Evolutionary conservation across 495 filamentous ascomycete species (phyloP), one percentile per base, ranked within the genome.

Genomic region (Daldinia concentrica): DNA sequence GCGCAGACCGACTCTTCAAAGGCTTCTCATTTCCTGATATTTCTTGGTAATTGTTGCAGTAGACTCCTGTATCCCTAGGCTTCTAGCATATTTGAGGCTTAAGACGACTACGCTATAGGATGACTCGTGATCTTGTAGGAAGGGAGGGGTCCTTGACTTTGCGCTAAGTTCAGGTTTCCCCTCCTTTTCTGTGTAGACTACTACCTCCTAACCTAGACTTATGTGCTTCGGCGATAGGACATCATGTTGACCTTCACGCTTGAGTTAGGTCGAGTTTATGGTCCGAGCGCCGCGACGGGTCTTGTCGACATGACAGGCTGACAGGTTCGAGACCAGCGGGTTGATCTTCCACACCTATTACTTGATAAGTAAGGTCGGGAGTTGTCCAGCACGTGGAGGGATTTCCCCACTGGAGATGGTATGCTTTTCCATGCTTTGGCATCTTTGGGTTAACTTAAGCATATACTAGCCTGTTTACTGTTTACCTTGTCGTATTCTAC

Each of bases 291-390:
- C 14, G 27, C 34, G 5, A 24, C 17, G 37, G 56, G 43, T 41
- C 26, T 64, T 36, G 52, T 17, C 37, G 27, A 26, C 22, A 58
- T 58, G 64, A 55, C 54, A 54, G 41, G 19, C 17, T 54, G 64
- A 55, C 54, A 48, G 39, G 26, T 36, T 54, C 39, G 58, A 58
- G 62, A 63, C 63, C 55, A 66, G 59, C 55, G 36, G 26, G n/a
- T 48, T 72, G 64, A 72, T 68, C 64, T 61, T 55, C 69, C 43
- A 29, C 41, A 29, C 54, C 58, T 43, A 62, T 60, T 67, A 62
- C 70, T 48, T 43, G 61, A 73, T 50, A 63, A 64, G 69, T 68
- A 51, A 73, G 70, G 61, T 66, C 57, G 65, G 61, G 61, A 69
- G 65, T 66, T 34, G 56, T 54, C 39, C 36, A 68, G 15, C 70